These are phyloP conservation scores for Eucalyptus albens DNA, from an alignment of 345 rosid genomes.

Conservation along the genomic window DNA sequence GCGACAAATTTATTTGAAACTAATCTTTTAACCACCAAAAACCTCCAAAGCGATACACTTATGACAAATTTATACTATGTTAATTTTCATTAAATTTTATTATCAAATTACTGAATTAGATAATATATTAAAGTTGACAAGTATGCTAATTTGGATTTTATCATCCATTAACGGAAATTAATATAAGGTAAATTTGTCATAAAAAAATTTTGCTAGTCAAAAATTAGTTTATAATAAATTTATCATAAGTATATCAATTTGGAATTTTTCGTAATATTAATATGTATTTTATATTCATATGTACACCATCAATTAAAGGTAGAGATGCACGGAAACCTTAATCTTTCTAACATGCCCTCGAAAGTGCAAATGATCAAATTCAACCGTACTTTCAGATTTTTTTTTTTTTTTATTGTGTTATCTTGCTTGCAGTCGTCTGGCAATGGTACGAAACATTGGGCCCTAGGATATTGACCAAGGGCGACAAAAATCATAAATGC, in stretches of 20 bases:
- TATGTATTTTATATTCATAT: not conserved
- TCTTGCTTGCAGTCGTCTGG: not conserved
- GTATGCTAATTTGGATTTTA: too few relatives aligned
- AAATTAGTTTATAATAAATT: too few relatives aligned
- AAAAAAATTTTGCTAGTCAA: fast-evolving
- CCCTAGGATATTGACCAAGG: not conserved
- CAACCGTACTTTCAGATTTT: not conserved
- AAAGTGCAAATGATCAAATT: not conserved
- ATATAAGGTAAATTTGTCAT: too few relatives aligned
- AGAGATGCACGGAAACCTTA: not conserved
- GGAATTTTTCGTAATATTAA: fast-evolving
- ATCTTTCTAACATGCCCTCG: not conserved
- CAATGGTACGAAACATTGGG: not conserved
- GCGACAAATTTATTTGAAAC: too few relatives aligned
- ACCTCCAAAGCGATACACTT: too few relatives aligned
- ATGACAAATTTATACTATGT: too few relatives aligned
- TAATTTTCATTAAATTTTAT: too few relatives aligned
- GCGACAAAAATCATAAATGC: not conserved
- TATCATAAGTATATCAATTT: fast-evolving
- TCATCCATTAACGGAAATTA: too few relatives aligned
- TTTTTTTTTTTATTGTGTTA: not conserved
- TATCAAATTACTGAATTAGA: too few relatives aligned
- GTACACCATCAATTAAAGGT: not conserved
- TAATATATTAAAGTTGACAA: fast-evolving
- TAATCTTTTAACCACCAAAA: too few relatives aligned